Base-by-base conservation (phyloP, 2,329 filamentous ascomycete genomes). In the Polytolypa hystricis region DNA sequence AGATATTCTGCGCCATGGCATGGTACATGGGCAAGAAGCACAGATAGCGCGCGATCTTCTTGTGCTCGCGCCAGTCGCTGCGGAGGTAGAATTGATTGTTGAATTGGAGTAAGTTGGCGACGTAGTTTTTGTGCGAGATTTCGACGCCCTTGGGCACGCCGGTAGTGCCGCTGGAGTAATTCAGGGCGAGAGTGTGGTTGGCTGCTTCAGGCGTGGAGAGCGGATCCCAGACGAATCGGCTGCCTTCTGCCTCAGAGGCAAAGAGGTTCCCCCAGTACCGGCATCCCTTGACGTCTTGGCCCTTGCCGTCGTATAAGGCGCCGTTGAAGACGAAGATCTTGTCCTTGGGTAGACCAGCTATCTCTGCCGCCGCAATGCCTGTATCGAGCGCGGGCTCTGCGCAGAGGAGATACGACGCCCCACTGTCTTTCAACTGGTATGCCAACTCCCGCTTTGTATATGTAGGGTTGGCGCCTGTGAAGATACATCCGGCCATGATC, bases 141-240 rank as follows among this genome's bases (percentile, higher is more conserved):
- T 82, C 77, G 10, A 91, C 84, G 8, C 85, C 85, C 55, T 93
- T 93, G 7, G 84, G 83, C 3, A 85, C 69, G 5, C 85, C 84
- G 0, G 85, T 93, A 1, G 81, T 87, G 8, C 84, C 64, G 33
- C 55, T 58, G 45, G 76, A 82, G 60, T 89, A 93, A 57, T 93
- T 91, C 43, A 93, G 70, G 16, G 75, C 79, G 46, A 79, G 74
- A 1, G 74, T 73, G 4, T 69, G 67, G 38, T 68, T 32, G 9
- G 39, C 23, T 25, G 43, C 41, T 15, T 33, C 39, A 1, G 39
- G 31, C 12, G 30, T 37, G 8, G 37, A 16, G 9, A 47, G 21
- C 8, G 77, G 68, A 11, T 70, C 55, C 83, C 84, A 91, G 32
- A 61, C 57, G 54, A 81, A 87, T 2, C 50, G 52, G 2, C 64